These are phyloP conservation scores for Ormosia emarginata DNA, from an alignment of 306 rosid genomes.

Conservation along the genomic window DNA sequence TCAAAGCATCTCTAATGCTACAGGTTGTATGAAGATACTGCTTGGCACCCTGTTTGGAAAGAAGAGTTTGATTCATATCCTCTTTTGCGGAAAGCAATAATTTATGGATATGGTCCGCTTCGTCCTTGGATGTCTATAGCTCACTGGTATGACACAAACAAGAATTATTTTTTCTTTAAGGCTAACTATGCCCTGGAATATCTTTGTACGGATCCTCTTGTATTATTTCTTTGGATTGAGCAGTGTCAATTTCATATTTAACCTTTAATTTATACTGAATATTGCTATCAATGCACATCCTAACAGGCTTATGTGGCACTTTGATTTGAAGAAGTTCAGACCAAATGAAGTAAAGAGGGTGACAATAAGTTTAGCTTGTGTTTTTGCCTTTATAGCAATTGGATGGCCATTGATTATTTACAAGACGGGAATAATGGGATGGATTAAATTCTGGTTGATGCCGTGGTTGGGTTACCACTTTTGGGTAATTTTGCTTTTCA, in stretches of 20 bases:
- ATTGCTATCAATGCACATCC: slow-evolving; percentile 7
- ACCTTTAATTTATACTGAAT: neutral
- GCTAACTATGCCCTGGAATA: neutral
- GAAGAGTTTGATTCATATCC: slow-evolving; percentile 77
- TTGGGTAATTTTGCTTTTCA: slow-evolving; percentile 64
- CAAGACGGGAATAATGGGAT: slow-evolving; percentile 87
- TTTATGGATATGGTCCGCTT: slow-evolving; percentile 81
- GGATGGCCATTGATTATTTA: slow-evolving; percentile 92
- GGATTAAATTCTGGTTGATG: slow-evolving; percentile 98
- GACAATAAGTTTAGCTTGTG: slow-evolving; percentile 92
- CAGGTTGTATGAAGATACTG: slow-evolving; percentile 90
- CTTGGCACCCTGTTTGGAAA: slow-evolving; percentile 87
- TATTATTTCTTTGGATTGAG: slow-evolving; percentile 5
- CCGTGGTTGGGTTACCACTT: slow-evolving; percentile 99
- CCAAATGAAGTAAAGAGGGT: slow-evolving; percentile 79
- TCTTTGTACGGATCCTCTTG: slow-evolving; percentile 6
- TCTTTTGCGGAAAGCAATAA: slow-evolving; percentile 66
- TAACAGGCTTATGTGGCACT: slow-evolving; percentile 79
- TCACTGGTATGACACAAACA: slow-evolving; percentile 59
- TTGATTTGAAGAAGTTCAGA: slow-evolving; percentile 76
- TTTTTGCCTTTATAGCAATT: slow-evolving; percentile 76
- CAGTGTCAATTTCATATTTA: neutral
- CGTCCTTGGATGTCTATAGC: slow-evolving; percentile 94
- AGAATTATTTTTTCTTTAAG: neutral
- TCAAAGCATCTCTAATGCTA: slow-evolving; percentile 10